phyloP scores from a whole-genome alignment of 495 filamentous ascomycete species.

The Hypoxylon fuscum region DNA sequence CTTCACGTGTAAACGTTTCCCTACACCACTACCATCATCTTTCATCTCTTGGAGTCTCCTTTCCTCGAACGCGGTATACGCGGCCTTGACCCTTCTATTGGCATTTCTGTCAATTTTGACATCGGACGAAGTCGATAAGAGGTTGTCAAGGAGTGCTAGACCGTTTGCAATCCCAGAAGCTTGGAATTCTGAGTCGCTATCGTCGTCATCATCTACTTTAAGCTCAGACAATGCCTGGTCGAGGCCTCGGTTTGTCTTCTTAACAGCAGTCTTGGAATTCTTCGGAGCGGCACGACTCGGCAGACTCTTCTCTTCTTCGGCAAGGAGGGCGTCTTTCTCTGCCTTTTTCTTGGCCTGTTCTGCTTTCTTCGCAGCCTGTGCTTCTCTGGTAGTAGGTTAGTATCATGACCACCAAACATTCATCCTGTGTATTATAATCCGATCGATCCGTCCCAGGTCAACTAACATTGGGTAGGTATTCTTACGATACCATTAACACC shows the following conservation, averaged over 20 bases:
- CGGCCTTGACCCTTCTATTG: slow-evolving; percentile 84
- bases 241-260: slow-evolving; percentile 72
- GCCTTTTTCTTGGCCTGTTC: slow-evolving; percentile 88
- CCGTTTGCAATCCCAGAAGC: slow-evolving; percentile 91
- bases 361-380: slow-evolving; percentile 84
- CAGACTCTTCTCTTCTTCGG: slow-evolving; percentile 81
- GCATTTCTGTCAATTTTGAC: slow-evolving; percentile 86
- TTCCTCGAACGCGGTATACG: slow-evolving; percentile 87
- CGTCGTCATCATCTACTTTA: slow-evolving; percentile 61
- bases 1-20: slow-evolving; percentile 80
- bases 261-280: slow-evolving; percentile 65
- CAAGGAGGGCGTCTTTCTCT: slow-evolving; percentile 82
- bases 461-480: not conserved
- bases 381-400: slow-evolving; percentile 65
- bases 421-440: not conserved
- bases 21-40: slow-evolving; percentile 72
- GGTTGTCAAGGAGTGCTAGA: slow-evolving; percentile 80
- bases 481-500: slow-evolving; percentile 2
- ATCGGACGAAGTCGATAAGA: slow-evolving; percentile 54
- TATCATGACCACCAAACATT: not conserved
- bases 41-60: slow-evolving; percentile 86
- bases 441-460: slow-evolving; percentile 3
- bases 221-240: slow-evolving; percentile 70
- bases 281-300: slow-evolving; percentile 68
- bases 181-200: slow-evolving; percentile 63